A percentile compares a stretch with the other conserved stretches of the same genome.
Conservation (phyloP, 768 basidiomycete genomes). For the Kwoniella sp. region DNA sequence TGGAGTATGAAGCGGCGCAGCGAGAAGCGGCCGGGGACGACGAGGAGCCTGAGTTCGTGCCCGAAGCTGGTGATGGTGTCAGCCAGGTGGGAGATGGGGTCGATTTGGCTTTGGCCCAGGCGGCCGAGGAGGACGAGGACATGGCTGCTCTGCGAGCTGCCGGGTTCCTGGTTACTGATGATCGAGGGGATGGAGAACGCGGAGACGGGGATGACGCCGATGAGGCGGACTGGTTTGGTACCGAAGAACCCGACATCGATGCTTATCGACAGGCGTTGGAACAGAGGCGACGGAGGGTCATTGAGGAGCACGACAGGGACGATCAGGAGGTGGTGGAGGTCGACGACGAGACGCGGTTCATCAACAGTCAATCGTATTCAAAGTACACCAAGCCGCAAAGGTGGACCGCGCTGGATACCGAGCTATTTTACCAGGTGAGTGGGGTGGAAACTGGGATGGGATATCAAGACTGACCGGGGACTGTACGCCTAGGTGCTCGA, state of each 20-base stretch:
- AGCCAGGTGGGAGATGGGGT: neutral
- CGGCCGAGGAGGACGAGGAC: slow-evolving; percentile 15
- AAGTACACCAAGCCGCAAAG: slow-evolving; percentile 15
- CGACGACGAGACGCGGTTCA: slow-evolving; percentile 33
- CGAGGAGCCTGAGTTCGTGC: neutral
- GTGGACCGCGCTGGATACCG: slow-evolving; percentile 37
- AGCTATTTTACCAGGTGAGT: slow-evolving; percentile 40
- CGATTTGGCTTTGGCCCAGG: neutral
- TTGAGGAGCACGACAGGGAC: slow-evolving; percentile 12
- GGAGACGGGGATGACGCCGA: slow-evolving; percentile 15
- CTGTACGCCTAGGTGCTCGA: slow-evolving; percentile 23
- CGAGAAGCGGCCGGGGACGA: slow-evolving; percentile 1
- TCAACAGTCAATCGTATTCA: slow-evolving; percentile 21
- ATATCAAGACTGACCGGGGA: neutral
- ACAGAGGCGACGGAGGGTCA: slow-evolving; percentile 11
- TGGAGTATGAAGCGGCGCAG: neutral
- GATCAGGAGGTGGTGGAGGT: slow-evolving; percentile 26
- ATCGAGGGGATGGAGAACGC: neutral
- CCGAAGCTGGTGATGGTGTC: neutral
- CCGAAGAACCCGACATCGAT: slow-evolving; percentile 15
- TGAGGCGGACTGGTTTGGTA: neutral
- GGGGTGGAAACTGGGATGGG: too few relatives aligned
- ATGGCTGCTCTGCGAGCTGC: slow-evolving; percentile 8
- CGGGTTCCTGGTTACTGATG: slow-evolving; percentile 12
- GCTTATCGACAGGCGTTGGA: slow-evolving; percentile 15